Evolutionary conservation across 768 basidiomycete genomes (phyloP), one percentile per base, ranked within the genome.

Genomic region (Calocybe cyanea): DNA sequence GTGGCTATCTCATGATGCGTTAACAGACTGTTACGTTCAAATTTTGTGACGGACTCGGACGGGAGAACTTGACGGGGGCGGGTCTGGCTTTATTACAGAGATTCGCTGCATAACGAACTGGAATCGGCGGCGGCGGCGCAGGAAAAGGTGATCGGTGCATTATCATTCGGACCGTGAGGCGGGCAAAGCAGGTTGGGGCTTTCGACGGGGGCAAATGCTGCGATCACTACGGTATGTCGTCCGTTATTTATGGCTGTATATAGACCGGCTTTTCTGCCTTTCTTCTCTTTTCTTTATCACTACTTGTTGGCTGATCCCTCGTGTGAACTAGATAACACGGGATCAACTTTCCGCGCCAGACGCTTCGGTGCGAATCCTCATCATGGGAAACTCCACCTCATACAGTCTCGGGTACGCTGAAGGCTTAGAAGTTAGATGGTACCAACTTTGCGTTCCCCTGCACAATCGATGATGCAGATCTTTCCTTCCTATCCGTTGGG

Each of bases 21-120:
- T 69, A 69, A 40, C 69, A 72, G 46, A 62, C 65, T n/a, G 57
- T 13, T 67, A 69, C 41, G 54, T 57, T 14, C 67, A 70, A 44
- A 58, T 0, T 71, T 71, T 34, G 68, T 69, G 48, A 66, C 63
- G 14, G 44, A 56, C 18, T 40, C 71, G 1, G 57, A 65, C 9
- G 51, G 33, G 58, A 48, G 11, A 64, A 63, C 35, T 51, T 66
- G 15, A 63, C 63, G 3, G 70, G 71, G 52, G 69, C 69, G 6
- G 70, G 70, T 0, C 51, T 65, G 15, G 66, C 56, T 13, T 53
- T 68, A 66, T 32, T 68, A 69, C 28, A 62, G 65, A 9, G 68
- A 69, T 46, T 49, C 54, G 14, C 50, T 69, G 44, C 69, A 71
- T 48, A 67, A 68, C 49, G 69, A 69, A 45, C 64, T 71, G 24